A percentile compares a stretch with the other conserved stretches of the same genome.
Evolutionary conservation across 768 basidiomycete genomes (phyloP).

Genomic region (Megacollybia marginata): DNA sequence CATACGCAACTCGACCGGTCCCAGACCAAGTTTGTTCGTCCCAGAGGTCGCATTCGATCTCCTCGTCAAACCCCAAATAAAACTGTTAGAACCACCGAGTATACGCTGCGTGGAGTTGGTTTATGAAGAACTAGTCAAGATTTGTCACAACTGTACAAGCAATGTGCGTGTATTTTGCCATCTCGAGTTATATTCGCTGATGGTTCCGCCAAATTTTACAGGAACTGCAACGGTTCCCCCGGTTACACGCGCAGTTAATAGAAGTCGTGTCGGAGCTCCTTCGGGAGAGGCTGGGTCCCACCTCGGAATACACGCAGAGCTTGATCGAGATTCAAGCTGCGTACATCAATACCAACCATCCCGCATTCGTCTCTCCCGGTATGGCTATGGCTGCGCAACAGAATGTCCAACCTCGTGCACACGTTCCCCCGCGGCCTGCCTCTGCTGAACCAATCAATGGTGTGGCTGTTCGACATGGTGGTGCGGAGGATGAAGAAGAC

Average conservation of each 20-base stretch:
- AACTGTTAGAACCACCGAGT: slow-evolving; percentile 89
- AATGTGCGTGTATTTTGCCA: slow-evolving; percentile 41
- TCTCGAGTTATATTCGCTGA: background rate
- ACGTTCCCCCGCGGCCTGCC: slow-evolving; percentile 43
- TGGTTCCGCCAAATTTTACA: slow-evolving; percentile 19
- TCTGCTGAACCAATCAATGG: slow-evolving; percentile 60
- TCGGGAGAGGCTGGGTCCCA: slow-evolving; percentile 91
- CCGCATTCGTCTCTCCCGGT: slow-evolving; percentile 73
- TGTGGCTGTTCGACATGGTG: slow-evolving; percentile 32
- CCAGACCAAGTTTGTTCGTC: slow-evolving; percentile 91
- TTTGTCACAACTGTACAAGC: slow-evolving; percentile 97
- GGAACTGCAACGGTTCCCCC: slow-evolving; percentile 95
- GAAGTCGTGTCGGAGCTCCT: slow-evolving; percentile 96
- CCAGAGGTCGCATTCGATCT: slow-evolving; percentile 97
- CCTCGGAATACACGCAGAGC: slow-evolving; percentile 93
- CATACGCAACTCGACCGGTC: slow-evolving; percentile 97
- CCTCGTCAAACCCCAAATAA: slow-evolving; percentile 97
- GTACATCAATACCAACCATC: slow-evolving; percentile 99
- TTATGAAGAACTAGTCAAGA: slow-evolving; percentile 98
- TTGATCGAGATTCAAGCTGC: slow-evolving; percentile 96
- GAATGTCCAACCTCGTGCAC: slow-evolving; percentile 32
- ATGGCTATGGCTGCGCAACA: slow-evolving; percentile 34
- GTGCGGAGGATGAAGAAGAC: slow-evolving; percentile 56
- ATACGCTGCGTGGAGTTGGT: slow-evolving; percentile 95
- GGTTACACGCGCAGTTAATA: slow-evolving; percentile 86